Percentiles rank a stretch among this genome's conserved stretches.
Conservation (phyloP, 2,329 filamentous ascomycete species). For the Botryosphaeria dothidea region DNA sequence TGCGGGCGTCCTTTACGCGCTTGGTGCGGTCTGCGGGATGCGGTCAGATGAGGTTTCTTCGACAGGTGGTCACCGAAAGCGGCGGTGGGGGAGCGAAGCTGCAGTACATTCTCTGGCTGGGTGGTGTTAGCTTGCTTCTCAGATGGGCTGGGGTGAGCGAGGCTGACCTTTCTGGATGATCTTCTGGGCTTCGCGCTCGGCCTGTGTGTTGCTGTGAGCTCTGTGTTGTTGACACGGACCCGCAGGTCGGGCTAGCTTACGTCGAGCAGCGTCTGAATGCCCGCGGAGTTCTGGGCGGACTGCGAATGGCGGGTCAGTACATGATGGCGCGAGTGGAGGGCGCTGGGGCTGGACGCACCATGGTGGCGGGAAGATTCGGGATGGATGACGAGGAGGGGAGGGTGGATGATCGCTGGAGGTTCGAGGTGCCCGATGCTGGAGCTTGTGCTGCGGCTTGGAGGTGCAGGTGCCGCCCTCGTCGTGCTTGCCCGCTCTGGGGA, state of each 20-base stretch:
- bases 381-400: background rate
- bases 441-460: background rate
- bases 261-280: constrained; percentile 98
- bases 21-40: constrained; percentile 76
- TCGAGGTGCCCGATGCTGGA: constrained; percentile 16
- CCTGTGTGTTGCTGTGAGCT: constrained; percentile 58
- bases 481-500: constrained; percentile 15
- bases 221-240: constrained; percentile 28
- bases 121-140: background rate
- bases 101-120: constrained; percentile 83
- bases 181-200: constrained; percentile 97
- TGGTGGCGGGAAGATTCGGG: constrained; percentile 11
- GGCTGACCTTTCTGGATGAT: constrained; percentile 90
- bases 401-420: constrained; percentile 8
- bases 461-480: constrained; percentile 3
- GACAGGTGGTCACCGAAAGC: constrained; percentile 15
- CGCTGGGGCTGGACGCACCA: constrained; percentile 8
- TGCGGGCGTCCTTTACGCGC: constrained; percentile 92
- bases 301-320: constrained; percentile 44
- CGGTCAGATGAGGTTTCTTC: constrained; percentile 26
- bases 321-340: constrained; percentile 7
- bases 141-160: background rate
- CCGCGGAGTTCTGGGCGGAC: constrained; percentile 97
- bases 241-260: constrained; percentile 56
- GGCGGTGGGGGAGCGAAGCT: constrained; percentile 3